These are phyloP conservation scores for Alternaria postmessia DNA, from an alignment of 2,329 filamentous ascomycete genomes.

Conservation along the genomic window DNA sequence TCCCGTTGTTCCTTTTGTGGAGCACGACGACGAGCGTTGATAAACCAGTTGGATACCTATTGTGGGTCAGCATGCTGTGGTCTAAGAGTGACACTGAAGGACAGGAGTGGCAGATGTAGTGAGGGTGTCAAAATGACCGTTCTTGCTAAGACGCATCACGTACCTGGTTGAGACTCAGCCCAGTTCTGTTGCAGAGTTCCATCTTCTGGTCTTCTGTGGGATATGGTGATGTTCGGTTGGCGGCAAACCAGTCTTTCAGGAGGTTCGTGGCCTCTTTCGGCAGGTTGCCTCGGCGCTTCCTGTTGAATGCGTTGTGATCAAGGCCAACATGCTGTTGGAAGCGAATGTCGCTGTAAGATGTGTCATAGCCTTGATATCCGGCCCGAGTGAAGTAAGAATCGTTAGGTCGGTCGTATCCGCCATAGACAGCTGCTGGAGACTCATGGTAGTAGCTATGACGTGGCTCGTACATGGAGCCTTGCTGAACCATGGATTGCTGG, in stretches of 20 bases:
- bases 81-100: conserved; percentile 16
- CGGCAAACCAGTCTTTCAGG: conserved; percentile 77
- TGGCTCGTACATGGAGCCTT: conserved; percentile 27
- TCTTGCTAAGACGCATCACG: conserved; percentile 8
- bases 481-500: conserved; percentile 19
- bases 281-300: conserved; percentile 78
- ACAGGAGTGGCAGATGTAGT: conserved; percentile 30
- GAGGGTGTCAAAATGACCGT: conserved; percentile 48
- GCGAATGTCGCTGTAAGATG: conserved; percentile 33
- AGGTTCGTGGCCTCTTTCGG: conserved; percentile 90
- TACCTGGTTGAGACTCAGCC: conserved; percentile 77
- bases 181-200: conserved; percentile 77
- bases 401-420: conserved; percentile 28
- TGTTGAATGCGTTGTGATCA: conserved; percentile 48
- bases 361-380: conserved; percentile 31
- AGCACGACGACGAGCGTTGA: conserved; percentile 73
- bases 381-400: conserved; percentile 31
- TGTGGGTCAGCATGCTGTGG: conserved; percentile 20
- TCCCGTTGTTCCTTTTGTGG: conserved; percentile 43
- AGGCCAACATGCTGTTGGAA: conserved; percentile 42
- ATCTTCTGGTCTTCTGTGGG: conserved; percentile 89
- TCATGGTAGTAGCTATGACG: conserved; percentile 42
- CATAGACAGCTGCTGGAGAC: conserved; percentile 24
- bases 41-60: conserved; percentile 80
- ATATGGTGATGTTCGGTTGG: conserved; percentile 70